Conservation (phyloP, 2,329 filamentous ascomycete genomes). For the Penicillium rolfsii region DNA sequence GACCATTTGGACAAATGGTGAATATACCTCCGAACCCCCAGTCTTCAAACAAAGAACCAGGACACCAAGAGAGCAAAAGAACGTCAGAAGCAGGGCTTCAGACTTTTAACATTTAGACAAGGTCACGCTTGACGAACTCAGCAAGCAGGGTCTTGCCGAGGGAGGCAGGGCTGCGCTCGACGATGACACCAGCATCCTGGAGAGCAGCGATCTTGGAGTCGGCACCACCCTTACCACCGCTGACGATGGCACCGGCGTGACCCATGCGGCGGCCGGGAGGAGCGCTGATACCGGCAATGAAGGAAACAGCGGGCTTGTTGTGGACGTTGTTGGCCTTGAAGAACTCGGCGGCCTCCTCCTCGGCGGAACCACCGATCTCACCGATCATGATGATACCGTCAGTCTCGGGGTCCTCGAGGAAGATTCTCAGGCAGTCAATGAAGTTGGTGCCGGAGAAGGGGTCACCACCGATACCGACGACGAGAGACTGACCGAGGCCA, state of each 20-base stretch:
- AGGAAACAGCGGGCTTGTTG: slow-evolving; percentile 95
- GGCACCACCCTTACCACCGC: slow-evolving; percentile 94
- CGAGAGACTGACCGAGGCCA: slow-evolving; percentile 94
- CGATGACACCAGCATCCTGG: slow-evolving; percentile 89
- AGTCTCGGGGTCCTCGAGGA: slow-evolving; percentile 92
- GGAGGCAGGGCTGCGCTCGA: slow-evolving; percentile 89
- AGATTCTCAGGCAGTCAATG: slow-evolving; percentile 98
- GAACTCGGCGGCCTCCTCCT: slow-evolving; percentile 98
- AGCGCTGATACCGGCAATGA: slow-evolving; percentile 97
- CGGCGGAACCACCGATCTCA: slow-evolving; percentile 95
- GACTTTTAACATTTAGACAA: slow-evolving; percentile 66
- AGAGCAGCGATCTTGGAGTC: slow-evolving; percentile 98
- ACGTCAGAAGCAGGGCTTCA: slow-evolving; percentile 16
- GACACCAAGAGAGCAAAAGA: slow-evolving; percentile 23
- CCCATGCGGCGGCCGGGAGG: slow-evolving; percentile 97
- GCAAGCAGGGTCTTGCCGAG: slow-evolving; percentile 92
- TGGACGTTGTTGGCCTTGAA: slow-evolving; percentile 86
- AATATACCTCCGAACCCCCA: slow-evolving; percentile 28
- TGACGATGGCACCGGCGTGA: slow-evolving; percentile 97
- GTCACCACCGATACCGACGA: slow-evolving; percentile 97
- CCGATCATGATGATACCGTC: slow-evolving; percentile 99
- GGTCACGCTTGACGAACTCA: slow-evolving; percentile 93
- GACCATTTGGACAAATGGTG: slow-evolving; percentile 25
- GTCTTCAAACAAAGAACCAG: slow-evolving; percentile 19
- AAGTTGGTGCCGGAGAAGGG: slow-evolving; percentile 99